A percentile compares a stretch with the other conserved stretches of the same genome.
phyloP scores from a whole-genome alignment of 192 early-diverging fungal species.

The Pilobolus umbonatus region DNA sequence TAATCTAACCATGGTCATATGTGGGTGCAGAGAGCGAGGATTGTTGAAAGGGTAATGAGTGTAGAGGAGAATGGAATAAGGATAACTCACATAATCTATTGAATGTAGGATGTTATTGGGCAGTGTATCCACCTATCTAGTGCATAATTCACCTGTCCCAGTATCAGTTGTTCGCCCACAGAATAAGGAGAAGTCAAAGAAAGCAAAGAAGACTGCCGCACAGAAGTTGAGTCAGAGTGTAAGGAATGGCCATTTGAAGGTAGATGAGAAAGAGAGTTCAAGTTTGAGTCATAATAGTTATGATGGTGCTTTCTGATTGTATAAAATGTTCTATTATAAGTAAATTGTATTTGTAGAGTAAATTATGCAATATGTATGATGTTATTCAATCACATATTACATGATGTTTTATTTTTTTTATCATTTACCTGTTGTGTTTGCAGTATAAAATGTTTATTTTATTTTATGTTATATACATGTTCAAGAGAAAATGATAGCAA shows the following conservation, averaged over 20 bases:
- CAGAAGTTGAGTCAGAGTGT: constrained; percentile 39
- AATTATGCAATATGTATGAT: too few relatives aligned
- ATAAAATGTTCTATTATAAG: too few relatives aligned
- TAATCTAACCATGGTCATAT: constrained; percentile 44
- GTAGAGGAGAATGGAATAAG: not conserved
- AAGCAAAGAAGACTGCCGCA: constrained; percentile 21
- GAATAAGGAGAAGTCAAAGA: constrained; percentile 31
- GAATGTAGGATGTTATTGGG: constrained; percentile 41
- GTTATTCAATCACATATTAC: not conserved
- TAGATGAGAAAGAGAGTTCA: constrained; percentile 28
- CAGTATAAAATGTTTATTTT: constrained; percentile 14
- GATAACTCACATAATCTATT: not conserved
- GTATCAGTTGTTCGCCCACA: constrained; percentile 48
- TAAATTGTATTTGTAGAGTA: too few relatives aligned
- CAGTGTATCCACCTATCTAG: constrained; percentile 46
- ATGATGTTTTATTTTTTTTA: constrained; percentile 4
- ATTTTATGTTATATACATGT: constrained; percentile 13
- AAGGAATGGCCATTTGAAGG: constrained; percentile 27
- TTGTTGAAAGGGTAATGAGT: constrained; percentile 46
- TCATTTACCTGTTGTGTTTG: not conserved
- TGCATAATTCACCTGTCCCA: constrained; percentile 47
- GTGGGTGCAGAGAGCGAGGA: constrained; percentile 43
- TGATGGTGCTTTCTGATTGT: constrained; percentile 11
- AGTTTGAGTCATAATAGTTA: constrained; percentile 17
- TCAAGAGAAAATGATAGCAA: constrained; percentile 73